Base-by-base conservation (phyloP, 164 flowering plant species). In the Chimonanthus praecox region DNA sequence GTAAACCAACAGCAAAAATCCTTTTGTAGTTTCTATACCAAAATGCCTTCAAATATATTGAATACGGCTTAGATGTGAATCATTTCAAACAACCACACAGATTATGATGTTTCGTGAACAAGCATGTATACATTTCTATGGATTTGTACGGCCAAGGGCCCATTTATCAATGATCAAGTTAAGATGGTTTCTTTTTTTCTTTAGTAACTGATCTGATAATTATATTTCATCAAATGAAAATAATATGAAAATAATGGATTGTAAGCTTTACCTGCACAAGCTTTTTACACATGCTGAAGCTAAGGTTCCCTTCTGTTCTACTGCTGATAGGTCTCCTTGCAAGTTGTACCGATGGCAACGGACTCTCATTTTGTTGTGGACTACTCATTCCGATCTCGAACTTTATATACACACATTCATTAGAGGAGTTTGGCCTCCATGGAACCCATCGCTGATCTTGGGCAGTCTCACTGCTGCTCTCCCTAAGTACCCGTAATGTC, bases 211-310 rank as follows among this genome's bases (percentile, higher is more conserved):
- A 33, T 33, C 33, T 33, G 33, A 33, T 0, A 33, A 33, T 33
- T 33, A 33, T 33, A 33, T 33, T 33, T 33, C 33, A 33, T 0
- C 33, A 33, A 33, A 33, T 33, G 33, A 33, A 33, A 33, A 0
- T 0, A 21, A 21, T 21, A 21, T 21, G 33, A 21, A 21, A 54
- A 54, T 3, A 11, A 54, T 4, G 16, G 60, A 54, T 54, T 9
- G 11, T 13, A n/a, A 54, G 60, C 16, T 75, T 73, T 72, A 94
- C 99, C 92, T 91, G 92, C 64, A 88, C 97, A 33, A 94, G 88
- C 78, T 83, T 89, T 78, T 82, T 87, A 89, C 98, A 94, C 68
- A 92, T 76, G 71, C 72, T 81, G 85, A 94, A 91, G 84, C 97
- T 88, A 79, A 91, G 78, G 73, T 82, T 82, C 64, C 85, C 87